Base-by-base conservation (phyloP, 2,329 filamentous ascomycete genomes). In the Fusarium denticulatum region DNA sequence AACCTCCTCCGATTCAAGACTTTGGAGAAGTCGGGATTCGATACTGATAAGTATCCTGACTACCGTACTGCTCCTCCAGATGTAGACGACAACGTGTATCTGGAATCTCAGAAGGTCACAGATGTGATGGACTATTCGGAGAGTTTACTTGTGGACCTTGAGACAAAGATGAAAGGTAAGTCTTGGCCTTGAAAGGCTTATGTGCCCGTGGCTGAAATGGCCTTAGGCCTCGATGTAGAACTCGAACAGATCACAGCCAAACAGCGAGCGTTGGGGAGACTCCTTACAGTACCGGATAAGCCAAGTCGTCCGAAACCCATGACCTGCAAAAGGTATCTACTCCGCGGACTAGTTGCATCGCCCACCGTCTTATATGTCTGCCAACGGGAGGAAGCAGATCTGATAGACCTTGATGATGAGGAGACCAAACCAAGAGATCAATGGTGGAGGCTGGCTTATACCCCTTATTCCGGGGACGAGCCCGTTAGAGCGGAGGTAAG, bases 391-490 rank as follows among this genome's bases (percentile, higher is more conserved):
- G 83, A 84, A 60, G 78, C 79, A 9, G 81, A 85, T 57, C 75
- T 86, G 37, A 84, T 85, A 56, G 84, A 87, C 22, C 53, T 86
- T n/a, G 82, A 80, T 3, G 83, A 81, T 37, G 66, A 71, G 8
- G 58, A 80, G 7, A 72, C 71, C 32, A 71, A 75, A 28, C 66
- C 77, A 8, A 71, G 69, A 22, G 87, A 89, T 59, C 88, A 89
- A 75, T 90, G 88, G 88, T 90, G 88, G 88, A 85, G 85, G 71
- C 80, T 90, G 50, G 81, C 84, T 40, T 88, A 85, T 69, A 77
- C 79, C 28, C 76, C 81, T 18, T 75, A 80, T 22, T 45, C 42
- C 24, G 83, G 83, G 16, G 74, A 81, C 11, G 80, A 82, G 53
- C 85, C 86, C n/a, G 81, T 86, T 34, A 84, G 82, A 71, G 81